Conservation (phyloP, 768 basidiomycete genomes). For the Lactarius hengduanensis region DNA sequence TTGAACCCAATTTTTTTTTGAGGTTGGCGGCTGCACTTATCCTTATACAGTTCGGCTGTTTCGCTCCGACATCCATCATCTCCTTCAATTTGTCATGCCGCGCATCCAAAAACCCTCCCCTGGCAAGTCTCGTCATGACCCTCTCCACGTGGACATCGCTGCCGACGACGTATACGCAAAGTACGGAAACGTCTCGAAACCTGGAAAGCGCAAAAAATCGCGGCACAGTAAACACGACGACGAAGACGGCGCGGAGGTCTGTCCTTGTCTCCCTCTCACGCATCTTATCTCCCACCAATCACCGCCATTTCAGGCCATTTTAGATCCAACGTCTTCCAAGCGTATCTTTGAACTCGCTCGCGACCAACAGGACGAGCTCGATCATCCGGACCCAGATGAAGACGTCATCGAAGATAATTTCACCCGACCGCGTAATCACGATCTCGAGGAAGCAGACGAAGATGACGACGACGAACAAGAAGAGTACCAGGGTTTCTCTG, state of each 20-base stretch:
- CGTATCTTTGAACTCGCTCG: constrained; percentile 90
- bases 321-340: constrained; percentile 80
- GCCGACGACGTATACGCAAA: constrained; percentile 75
- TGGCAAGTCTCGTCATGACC: constrained; percentile 75
- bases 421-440: constrained; percentile 32
- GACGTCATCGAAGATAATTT: constrained; percentile 33
- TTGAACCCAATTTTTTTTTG: no score
- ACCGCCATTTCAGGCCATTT: constrained; percentile 48
- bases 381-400: constrained; percentile 38
- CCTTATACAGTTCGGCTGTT: not conserved
- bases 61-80: not conserved
- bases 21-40: not conserved
- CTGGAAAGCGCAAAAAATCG: constrained; percentile 70
- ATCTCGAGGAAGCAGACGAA: constrained; percentile 41
- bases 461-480: constrained; percentile 60
- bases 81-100: constrained; percentile 51
- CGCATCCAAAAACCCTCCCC: constrained; percentile 48
- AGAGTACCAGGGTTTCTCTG: constrained; percentile 42
- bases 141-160: constrained; percentile 79
- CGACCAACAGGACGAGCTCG: constrained; percentile 89
- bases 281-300: not conserved
- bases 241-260: constrained; percentile 44
- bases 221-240: constrained; percentile 41
- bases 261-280: constrained; percentile 10
- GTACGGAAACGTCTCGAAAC: constrained; percentile 75